Base-by-base conservation (phyloP, 1,284 basidiomycete genomes). In the Ceratobasidium papillatum region DNA sequence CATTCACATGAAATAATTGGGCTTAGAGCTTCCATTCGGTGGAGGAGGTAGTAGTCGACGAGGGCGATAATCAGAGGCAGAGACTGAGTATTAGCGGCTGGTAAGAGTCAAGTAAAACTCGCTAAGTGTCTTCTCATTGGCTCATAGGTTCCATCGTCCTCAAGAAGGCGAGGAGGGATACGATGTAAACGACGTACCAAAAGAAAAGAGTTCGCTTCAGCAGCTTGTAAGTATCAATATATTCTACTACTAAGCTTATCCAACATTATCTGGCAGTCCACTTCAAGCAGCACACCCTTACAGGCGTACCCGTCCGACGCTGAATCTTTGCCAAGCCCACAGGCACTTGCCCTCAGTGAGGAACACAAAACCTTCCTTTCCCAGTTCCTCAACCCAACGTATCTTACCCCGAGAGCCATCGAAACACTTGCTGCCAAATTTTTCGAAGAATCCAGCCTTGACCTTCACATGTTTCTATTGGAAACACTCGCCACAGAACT, bases 51-150 rank as follows among this genome's bases (percentile, higher is more conserved):
- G 89, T 96, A n/a, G 91, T 94, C 0, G 91, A 81, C 19, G 86
- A 87, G 76, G 87, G 84, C 19, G 87, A 90, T 78, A 91, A 92
- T 76, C 90, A 90, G 0, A 83, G 90, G 45, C 86, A 91, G 81
- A 84, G 95, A 58, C 83, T 99, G 76, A 95, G 94, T 79, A 94
- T 99, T 78, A 96, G 93, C 77, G 97, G 97, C 7, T 99, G 97
- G 96, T 86, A 80, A 75, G 81, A 77, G 27, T 14, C 17, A 19
- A 25, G 38, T 36, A 4, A 59, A 8, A 38, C 17, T 19, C 22
- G 47, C 14, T 19, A 19, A 2, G 5, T 7, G 7, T 8, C 19
- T 36, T 51, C 59, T 52, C 19, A 25, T 43, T 36, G 11, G 12
- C 0, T 17, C 80, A 80, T 36, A 87, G 86, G 84, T 98, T 97